phyloP scores from a whole-genome alignment of 2,329 filamentous ascomycete genomes.

The Ceratocystis eucalypticola region DNA sequence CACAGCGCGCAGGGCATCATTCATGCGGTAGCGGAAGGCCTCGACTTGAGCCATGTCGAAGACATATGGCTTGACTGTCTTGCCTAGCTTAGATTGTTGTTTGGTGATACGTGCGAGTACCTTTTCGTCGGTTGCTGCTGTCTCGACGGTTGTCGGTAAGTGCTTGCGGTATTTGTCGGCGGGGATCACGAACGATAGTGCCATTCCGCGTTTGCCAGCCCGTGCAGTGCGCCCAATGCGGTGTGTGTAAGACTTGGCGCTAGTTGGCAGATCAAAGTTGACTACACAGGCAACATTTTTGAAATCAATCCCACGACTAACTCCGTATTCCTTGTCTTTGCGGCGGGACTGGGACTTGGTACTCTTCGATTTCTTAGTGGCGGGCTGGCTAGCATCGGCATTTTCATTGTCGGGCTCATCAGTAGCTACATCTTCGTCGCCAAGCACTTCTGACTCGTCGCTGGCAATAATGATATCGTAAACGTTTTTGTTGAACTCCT shows the following conservation, averaged over 20 bases:
- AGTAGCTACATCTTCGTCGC: slow-evolving; percentile 40
- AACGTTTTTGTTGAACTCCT: slow-evolving; percentile 91
- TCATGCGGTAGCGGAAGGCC: slow-evolving; percentile 87
- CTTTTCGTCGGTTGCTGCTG: slow-evolving; percentile 71
- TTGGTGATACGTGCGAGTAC: slow-evolving; percentile 66
- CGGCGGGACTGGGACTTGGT: slow-evolving; percentile 39
- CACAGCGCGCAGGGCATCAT: slow-evolving; percentile 78
- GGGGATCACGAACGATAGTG: slow-evolving; percentile 87
- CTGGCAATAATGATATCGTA: slow-evolving; percentile 98
- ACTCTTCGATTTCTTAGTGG: slow-evolving; percentile 20
- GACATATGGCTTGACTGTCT: slow-evolving; percentile 76
- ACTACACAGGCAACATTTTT: slow-evolving; percentile 87
- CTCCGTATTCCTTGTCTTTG: slow-evolving; percentile 74
- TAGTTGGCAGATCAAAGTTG: slow-evolving; percentile 88
- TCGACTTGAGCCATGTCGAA: slow-evolving; percentile 94
- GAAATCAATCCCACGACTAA: slow-evolving; percentile 95
- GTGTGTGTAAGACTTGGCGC: slow-evolving; percentile 89
- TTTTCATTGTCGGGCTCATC: slow-evolving; percentile 25
- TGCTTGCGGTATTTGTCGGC: slow-evolving; percentile 74
- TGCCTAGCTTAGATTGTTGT: slow-evolving; percentile 63
- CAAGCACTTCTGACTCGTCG: slow-evolving; percentile 77
- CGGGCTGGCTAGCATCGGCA: slow-evolving; percentile 24
- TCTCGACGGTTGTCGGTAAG: slow-evolving; percentile 65
- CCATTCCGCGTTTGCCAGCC: slow-evolving; percentile 83
- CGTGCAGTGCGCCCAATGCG: slow-evolving; percentile 87